Evolutionary conservation across 148 eudicot species (phyloP), one percentile per base, ranked within the genome.

Genomic region (Fagopyrum esculentum): DNA sequence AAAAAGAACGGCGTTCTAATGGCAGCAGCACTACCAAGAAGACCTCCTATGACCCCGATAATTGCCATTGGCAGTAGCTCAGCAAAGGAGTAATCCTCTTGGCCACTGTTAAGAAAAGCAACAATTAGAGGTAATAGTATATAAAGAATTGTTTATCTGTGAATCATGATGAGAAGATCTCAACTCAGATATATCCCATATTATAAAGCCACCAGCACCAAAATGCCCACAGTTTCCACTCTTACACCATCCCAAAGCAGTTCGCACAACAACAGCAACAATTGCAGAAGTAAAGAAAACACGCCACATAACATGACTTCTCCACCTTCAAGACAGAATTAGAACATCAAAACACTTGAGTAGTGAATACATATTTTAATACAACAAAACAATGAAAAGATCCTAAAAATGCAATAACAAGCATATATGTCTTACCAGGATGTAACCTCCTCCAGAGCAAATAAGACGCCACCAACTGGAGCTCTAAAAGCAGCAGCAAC

Each of bases 281-380:
- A 95, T 87, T 76, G 99, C 99, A 85, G 99, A 95, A 72, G 99
- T 95, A 86, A 95, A 95, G 77, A 95, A 95, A 74, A 95, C 99
- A 79, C 99, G 99, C 99, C 99, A 95, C 99, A 95, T 95, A 63
- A 95, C 93, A 84, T 95, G 99, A 89, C 99, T 95, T 79, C 96
- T 95, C 99, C 99, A 95, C 99, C 99, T 95, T 84, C 79, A 86
- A 80, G 45, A 52, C 63, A 71, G 40, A 61, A 66, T 54, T 2
- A 52, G 74, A 71, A 45, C 51, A 71, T 45, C 73, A 71, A 45
- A 44, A 19, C 46, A 64, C 45, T 64, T 8, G 51, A 6, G 11
- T 48, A 8, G 9, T 4, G 11, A 12, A 49, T 49, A 8, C 52
- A 49, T 60, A 45, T 11, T 11, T 71, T 71, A 35, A 52, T 40